Evolutionary conservation across 2,329 filamentous ascomycete genomes (phyloP).

Genomic region (Diaporthe velutina): DNA sequence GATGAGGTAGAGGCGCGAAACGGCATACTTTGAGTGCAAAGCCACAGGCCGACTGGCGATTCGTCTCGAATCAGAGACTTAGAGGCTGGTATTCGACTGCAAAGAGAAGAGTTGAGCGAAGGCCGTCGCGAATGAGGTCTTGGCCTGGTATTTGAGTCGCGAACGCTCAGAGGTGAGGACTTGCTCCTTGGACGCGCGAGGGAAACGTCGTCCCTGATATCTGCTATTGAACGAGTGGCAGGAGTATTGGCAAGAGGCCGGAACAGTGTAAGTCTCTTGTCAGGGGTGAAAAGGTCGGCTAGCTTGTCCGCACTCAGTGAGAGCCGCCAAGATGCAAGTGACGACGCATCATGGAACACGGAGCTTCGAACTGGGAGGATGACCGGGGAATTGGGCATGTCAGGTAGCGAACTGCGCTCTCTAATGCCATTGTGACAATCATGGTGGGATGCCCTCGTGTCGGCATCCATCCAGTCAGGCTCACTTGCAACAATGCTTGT

Average conservation of each 20-base stretch:
- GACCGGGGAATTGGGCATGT: constrained; percentile 37
- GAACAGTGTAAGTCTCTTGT: neutral
- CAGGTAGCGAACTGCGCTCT: constrained; percentile 39
- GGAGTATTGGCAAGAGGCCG: constrained; percentile 13
- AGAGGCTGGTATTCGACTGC: constrained; percentile 31
- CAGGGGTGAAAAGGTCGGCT: constrained; percentile 19
- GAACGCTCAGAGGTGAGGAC: constrained; percentile 23
- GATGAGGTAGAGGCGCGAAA: constrained; percentile 30
- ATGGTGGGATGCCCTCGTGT: neutral
- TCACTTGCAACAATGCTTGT: constrained; percentile 7
- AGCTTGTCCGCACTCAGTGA: constrained; percentile 37
- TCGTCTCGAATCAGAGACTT: constrained; percentile 35
- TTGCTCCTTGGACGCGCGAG: constrained; percentile 17
- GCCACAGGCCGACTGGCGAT: constrained; percentile 37
- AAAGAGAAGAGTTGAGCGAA: constrained; percentile 24
- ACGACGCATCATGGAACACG: constrained; percentile 37
- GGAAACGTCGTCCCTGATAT: neutral
- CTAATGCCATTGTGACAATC: constrained; percentile 35
- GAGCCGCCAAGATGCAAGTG: constrained; percentile 42
- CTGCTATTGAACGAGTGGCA: neutral
- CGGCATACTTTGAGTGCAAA: constrained; percentile 34
- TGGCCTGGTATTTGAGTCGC: neutral
- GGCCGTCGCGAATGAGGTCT: constrained; percentile 10
- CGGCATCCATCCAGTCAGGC: constrained; percentile 14
- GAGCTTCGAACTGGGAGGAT: constrained; percentile 22